These are phyloP conservation scores for Nakazawaea laoshanensis DNA, from an alignment of 805 yeast species.

Conservation along the genomic window DNA sequence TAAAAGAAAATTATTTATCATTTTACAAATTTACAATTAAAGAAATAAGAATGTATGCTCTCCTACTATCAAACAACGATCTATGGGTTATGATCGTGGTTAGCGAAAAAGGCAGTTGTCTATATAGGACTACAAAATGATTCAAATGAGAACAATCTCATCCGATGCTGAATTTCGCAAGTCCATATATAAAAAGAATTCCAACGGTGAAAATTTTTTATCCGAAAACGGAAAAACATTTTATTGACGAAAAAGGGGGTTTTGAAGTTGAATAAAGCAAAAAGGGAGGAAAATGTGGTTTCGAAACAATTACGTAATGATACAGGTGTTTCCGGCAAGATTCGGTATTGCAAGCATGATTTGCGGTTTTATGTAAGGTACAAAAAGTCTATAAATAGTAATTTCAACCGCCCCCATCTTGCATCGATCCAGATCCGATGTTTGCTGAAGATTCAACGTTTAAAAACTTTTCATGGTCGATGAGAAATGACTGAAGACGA, in stretches of 20 bases:
- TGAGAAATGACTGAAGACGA: too few relatives aligned
- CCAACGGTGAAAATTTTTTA: neutral
- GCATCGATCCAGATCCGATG: too few relatives aligned
- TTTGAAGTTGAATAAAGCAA: neutral
- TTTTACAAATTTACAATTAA: neutral
- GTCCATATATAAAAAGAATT: neutral
- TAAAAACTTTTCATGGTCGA: too few relatives aligned
- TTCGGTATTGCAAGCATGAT: too few relatives aligned
- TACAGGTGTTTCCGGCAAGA: too few relatives aligned
- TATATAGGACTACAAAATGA: neutral
- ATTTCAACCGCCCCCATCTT: too few relatives aligned
- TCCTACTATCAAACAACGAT: conserved; percentile 12
- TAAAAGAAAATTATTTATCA: neutral
- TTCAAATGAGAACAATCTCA: neutral
- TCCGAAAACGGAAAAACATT: neutral
- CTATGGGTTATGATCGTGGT: conserved; percentile 9
- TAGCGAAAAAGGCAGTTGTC: conserved; percentile 11
- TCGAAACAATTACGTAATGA: too few relatives aligned
- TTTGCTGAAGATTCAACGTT: too few relatives aligned
- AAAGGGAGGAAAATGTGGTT: neutral
- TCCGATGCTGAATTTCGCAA: too few relatives aligned
- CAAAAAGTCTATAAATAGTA: too few relatives aligned
- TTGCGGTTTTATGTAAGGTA: too few relatives aligned
- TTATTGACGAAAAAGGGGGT: neutral
- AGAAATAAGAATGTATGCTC: conserved; percentile 7